Conservation (phyloP, 345 rosid genomes). For the Citrus sp. region DNA sequence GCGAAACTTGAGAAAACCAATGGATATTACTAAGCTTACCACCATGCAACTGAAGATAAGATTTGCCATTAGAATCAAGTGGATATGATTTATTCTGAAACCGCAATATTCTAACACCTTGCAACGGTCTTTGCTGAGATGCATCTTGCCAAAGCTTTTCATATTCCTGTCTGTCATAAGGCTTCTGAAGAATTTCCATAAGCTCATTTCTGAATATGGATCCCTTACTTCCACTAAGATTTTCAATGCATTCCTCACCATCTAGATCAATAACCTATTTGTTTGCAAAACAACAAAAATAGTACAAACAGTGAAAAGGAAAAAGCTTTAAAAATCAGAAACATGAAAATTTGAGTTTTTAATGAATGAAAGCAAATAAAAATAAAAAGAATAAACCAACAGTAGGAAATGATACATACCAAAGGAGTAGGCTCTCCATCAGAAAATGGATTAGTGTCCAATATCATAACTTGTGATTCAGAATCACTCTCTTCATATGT, state of each 20-base stretch:
- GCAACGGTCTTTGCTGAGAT: slow-evolving; percentile 17
- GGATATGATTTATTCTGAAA: slow-evolving; percentile 16
- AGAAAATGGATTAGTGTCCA: slow-evolving; percentile 32
- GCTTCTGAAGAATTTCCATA: slow-evolving; percentile 37
- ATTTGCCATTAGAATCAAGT: slow-evolving; percentile 17
- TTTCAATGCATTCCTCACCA: background rate
- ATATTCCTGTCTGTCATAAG: slow-evolving; percentile 42
- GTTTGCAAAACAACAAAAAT: slow-evolving; percentile 12
- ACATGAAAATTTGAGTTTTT: slow-evolving; percentile 9
- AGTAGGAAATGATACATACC: slow-evolving; percentile 24
- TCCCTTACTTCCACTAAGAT: slow-evolving; percentile 5
- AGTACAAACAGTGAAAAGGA: background rate
- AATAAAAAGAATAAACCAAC: background rate
- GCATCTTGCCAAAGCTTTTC: slow-evolving; percentile 27
- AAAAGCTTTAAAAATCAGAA: slow-evolving; percentile 7
- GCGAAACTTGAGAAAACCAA: background rate
- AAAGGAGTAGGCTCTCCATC: slow-evolving; percentile 31
- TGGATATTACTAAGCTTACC: slow-evolving; percentile 32
- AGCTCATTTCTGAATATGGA: slow-evolving; percentile 50
- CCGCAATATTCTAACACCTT: slow-evolving; percentile 26
- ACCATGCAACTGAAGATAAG: slow-evolving; percentile 46
- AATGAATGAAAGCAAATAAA: background rate
- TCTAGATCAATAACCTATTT: slow-evolving; percentile 28
- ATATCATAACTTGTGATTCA: slow-evolving; percentile 44
- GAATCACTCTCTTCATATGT: slow-evolving; percentile 25